phyloP scores from a whole-genome alignment of 139 green algal genomes.

The Closterium sp. region DNA sequence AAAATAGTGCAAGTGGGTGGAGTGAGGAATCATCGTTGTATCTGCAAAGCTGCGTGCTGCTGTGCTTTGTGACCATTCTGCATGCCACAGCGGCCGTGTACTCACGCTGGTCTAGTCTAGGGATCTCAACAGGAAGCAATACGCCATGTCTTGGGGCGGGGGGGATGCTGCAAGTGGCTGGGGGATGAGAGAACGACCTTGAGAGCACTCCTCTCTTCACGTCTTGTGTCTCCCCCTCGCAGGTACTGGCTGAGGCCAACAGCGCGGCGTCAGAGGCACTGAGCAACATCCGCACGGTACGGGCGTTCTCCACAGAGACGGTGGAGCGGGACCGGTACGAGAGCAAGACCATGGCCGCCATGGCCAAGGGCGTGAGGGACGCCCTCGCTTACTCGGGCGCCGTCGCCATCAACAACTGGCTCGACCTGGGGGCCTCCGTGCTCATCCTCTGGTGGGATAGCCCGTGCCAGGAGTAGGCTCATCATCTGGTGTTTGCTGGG shows the following conservation, averaged over 20 bases:
- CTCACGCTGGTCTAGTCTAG: too few species aligned
- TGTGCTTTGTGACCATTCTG: too few species aligned
- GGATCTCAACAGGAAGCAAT: too few species aligned
- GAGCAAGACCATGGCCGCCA: conserved; percentile 49
- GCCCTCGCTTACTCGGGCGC: conserved; percentile 53
- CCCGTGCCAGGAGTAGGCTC: too few species aligned
- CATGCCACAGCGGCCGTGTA: too few species aligned
- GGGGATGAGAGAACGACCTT: background rate
- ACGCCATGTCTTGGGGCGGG: too few species aligned
- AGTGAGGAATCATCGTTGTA: too few species aligned
- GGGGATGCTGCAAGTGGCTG: too few species aligned
- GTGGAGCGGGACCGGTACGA: conserved; percentile 52
- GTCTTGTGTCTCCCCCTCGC: background rate
- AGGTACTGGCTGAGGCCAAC: conserved; percentile 53
- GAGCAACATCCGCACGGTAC: conserved; percentile 59
- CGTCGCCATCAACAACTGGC: conserved; percentile 56
- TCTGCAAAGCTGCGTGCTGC: too few species aligned
- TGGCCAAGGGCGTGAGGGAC: conserved; percentile 51
- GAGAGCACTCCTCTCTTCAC: background rate
- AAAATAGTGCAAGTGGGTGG: background rate
- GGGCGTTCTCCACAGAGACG: conserved; percentile 55
- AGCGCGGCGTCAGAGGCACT: conserved; percentile 56
- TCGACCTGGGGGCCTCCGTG: conserved; percentile 57
- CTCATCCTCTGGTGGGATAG: conserved; percentile 57
- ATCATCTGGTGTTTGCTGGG: background rate